These are phyloP conservation scores for Aaosphaeria arxii DNA, from an alignment of 2,329 filamentous ascomycete species.

Conservation along the genomic window DNA sequence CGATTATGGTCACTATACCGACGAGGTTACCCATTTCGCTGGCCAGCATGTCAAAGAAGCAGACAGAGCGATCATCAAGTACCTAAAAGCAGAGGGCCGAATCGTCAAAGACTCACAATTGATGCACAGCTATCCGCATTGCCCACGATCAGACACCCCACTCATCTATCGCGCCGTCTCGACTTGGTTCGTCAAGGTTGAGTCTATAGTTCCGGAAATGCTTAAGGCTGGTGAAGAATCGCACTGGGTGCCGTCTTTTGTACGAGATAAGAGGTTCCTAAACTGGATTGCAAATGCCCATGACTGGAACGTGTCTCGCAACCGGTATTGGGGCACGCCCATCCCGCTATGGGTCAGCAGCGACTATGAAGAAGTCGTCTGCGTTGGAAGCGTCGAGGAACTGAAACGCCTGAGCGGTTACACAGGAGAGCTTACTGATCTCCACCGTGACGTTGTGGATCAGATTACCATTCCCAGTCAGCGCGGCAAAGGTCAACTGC, in stretches of 20 bases:
- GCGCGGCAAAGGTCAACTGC: slow-evolving; percentile 78
- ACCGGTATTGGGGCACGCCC: slow-evolving; percentile 93
- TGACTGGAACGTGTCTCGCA: slow-evolving; percentile 94
- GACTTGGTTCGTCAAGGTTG: slow-evolving; percentile 91
- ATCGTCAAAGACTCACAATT: slow-evolving; percentile 83
- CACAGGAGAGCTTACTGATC: slow-evolving; percentile 74
- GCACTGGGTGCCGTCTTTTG: slow-evolving; percentile 86
- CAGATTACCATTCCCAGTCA: slow-evolving; percentile 91
- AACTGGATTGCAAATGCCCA: slow-evolving; percentile 89
- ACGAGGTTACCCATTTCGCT: slow-evolving; percentile 73
- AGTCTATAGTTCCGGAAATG: slow-evolving; percentile 82
- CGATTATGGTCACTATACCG: slow-evolving; percentile 74
- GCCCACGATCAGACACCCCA: slow-evolving; percentile 87
- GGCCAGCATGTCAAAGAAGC: slow-evolving; percentile 89
- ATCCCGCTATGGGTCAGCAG: slow-evolving; percentile 91
- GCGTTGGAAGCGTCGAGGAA: slow-evolving; percentile 80
- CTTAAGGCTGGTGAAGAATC: slow-evolving; percentile 84
- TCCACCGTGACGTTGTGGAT: slow-evolving; percentile 91
- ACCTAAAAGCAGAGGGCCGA: slow-evolving; percentile 73
- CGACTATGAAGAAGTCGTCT: slow-evolving; percentile 81
- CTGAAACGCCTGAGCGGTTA: slow-evolving; percentile 82
- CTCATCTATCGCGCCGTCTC: slow-evolving; percentile 90
- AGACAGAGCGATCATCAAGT: slow-evolving; percentile 89
- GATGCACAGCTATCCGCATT: slow-evolving; percentile 89
- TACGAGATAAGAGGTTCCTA: slow-evolving; percentile 87